These are phyloP conservation scores for Bathelium albidoporum DNA, from an alignment of 495 filamentous ascomycete species.

Conservation along the genomic window DNA sequence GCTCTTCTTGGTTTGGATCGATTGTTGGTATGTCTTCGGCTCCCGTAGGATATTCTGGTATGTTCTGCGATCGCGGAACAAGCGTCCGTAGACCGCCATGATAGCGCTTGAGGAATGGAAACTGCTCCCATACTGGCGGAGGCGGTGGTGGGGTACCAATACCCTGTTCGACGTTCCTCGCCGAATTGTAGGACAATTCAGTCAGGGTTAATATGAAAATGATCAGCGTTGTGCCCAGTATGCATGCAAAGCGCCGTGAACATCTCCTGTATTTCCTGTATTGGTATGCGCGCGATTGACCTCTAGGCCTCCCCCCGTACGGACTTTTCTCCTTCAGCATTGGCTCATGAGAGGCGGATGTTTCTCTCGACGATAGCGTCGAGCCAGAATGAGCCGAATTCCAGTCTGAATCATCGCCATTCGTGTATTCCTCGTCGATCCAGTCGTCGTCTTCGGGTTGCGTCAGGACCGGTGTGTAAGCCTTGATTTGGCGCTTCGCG, in stretches of 20 bases:
- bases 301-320: not conserved
- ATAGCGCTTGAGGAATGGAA: conserved; percentile 71
- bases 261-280: conserved; percentile 12
- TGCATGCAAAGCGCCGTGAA: conserved; percentile 57
- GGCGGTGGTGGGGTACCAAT: conserved; percentile 41
- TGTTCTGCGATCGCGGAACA: conserved; percentile 48
- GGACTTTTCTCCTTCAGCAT: conserved; percentile 4
- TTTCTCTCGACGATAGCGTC: not conserved
- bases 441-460: not conserved
- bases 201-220: conserved; percentile 63
- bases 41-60: conserved; percentile 64
- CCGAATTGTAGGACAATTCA: conserved; percentile 57
- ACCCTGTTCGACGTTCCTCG: conserved; percentile 48
- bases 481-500: not conserved
- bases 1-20: not conserved
- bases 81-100: conserved; percentile 69
- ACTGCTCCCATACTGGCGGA: conserved; percentile 70
- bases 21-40: conserved; percentile 28
- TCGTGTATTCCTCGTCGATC: not conserved
- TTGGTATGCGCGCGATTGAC: conserved; percentile 1
- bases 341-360: conserved; percentile 3
- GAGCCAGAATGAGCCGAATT: not conserved
- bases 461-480: not conserved
- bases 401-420: not conserved
- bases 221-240: conserved; percentile 54